Evolutionary conservation across 352 stramenopile species (phyloP), one percentile per base, ranked within the genome.

Genomic region (Phytophthora lateralis): DNA sequence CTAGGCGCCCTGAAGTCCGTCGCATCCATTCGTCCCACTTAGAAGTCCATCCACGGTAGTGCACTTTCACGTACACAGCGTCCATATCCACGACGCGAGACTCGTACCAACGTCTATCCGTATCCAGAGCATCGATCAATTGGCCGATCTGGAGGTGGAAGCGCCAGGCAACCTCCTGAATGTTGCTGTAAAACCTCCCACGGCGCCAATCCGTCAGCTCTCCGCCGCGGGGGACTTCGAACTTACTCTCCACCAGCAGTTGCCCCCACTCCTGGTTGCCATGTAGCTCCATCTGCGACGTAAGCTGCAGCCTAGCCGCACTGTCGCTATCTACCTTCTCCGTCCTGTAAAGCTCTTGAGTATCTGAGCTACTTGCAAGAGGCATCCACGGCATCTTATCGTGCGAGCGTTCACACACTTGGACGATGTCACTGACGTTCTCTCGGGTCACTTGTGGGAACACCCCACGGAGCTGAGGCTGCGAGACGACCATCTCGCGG

Each of bases 11-110:
- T 7, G 95, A 98, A 47, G 95, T 80, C 34, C 80, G 89, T 9
- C 82, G 64, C 35, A 99, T 76, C 94, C 95, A 98, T 72, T 99
- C 96, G 71, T 99, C 96, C 97, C 97, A 99, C 54, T 97, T 91
- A 9, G 86, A 66, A 0, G 97, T 97, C 96, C 96, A 99, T 12
- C 96, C 96, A 47, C 98, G 97, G 65, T 98, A 99, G 67, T 98
- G 96, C 43, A 99, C 89, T 38, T 94, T 80, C 21, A 98, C 77
- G n/a, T 93, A 74, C 4, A 55, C 60, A 7, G 69, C 39, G 5
- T 78, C 73, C 37, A 79, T 47, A 6, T 68, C 75, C n/a, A 91
- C 63, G 18, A 93, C 50, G 14, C 76, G 68, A 26, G 81, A 86
- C 26, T 94, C 85, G 37, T 87, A 89, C 85, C 85, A 95, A 37